A percentile compares a stretch with the other conserved stretches of the same genome.
Conservation (phyloP, 192 early-diverging fungal genomes). For the Podochytrium sp. region DNA sequence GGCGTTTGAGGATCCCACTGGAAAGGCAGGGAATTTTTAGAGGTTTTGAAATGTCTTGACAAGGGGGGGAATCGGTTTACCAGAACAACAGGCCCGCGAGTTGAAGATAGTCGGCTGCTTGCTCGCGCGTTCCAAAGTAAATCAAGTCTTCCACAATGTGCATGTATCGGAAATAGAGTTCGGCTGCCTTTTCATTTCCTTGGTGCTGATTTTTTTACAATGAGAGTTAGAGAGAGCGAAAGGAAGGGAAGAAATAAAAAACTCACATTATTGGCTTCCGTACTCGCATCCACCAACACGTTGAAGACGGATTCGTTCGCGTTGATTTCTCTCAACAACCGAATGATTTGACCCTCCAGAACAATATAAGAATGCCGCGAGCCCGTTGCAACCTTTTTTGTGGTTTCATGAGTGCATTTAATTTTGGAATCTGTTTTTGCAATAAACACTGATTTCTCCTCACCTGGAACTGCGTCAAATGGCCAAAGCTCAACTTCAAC, state of each 20-base stretch:
- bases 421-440: neutral
- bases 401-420: no score
- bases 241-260: neutral
- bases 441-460: conserved; percentile 16
- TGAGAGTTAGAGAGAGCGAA: neutral
- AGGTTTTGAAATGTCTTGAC: neutral
- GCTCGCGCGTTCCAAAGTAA: conserved; percentile 76
- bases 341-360: conserved; percentile 68
- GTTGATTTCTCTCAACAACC: conserved; percentile 65
- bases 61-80: conserved; percentile 33
- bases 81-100: conserved; percentile 70
- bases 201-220: conserved; percentile 34
- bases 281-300: conserved; percentile 24
- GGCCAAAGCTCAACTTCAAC: conserved; percentile 70
- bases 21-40: neutral
- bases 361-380: conserved; percentile 64
- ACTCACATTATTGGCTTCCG: conserved; percentile 14
- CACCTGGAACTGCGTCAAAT: conserved; percentile 70
- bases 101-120: conserved; percentile 72
- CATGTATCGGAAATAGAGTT: conserved; percentile 68
- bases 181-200: conserved; percentile 45
- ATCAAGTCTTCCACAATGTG: conserved; percentile 79
- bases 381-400: conserved; percentile 71
- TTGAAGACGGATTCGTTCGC: conserved; percentile 36
- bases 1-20: conserved; percentile 20